A percentile compares a stretch with the other conserved stretches of the same genome.
Conservation (phyloP, 352 stramenopile species). For the Globisporangium cylindrosporum region DNA sequence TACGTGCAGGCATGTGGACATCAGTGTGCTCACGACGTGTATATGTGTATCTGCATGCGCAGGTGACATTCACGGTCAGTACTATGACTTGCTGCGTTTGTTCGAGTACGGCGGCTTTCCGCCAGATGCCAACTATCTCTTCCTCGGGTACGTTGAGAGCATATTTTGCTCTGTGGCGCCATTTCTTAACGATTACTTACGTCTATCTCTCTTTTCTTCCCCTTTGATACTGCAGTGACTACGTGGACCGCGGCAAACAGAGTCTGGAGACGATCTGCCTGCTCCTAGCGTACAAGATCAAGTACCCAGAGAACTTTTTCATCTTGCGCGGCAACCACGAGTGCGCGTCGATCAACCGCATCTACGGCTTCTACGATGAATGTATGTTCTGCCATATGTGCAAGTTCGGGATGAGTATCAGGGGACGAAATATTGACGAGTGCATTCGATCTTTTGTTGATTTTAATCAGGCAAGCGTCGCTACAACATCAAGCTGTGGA, state of each 20-base stretch:
- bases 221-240: slow-evolving; percentile 51
- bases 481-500: slow-evolving; percentile 99
- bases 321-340: slow-evolving; percentile 98
- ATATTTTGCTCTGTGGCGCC: background rate
- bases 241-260: slow-evolving; percentile 93
- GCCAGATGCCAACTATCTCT: slow-evolving; percentile 68
- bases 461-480: slow-evolving; percentile 79
- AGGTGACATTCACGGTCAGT: slow-evolving; percentile 97
- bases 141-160: slow-evolving; percentile 44
- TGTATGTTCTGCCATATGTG: too few relatives aligned
- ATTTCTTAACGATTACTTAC: background rate
- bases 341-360: slow-evolving; percentile 97
- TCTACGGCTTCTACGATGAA: slow-evolving; percentile 83
- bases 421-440: too few relatives aligned
- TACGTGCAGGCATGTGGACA: background rate
- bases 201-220: slow-evolving; percentile 4
- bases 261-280: slow-evolving; percentile 98
- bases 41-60: background rate
- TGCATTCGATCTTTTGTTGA: too few relatives aligned
- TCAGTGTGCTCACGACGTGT: background rate
- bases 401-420: too few relatives aligned
- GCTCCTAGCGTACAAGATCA: slow-evolving; percentile 98
- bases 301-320: slow-evolving; percentile 98
- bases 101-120: slow-evolving; percentile 94
- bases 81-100: slow-evolving; percentile 97